Base-by-base conservation (phyloP, 1,139 yeast species). In the Scheffersomyces parashehatae region DNA sequence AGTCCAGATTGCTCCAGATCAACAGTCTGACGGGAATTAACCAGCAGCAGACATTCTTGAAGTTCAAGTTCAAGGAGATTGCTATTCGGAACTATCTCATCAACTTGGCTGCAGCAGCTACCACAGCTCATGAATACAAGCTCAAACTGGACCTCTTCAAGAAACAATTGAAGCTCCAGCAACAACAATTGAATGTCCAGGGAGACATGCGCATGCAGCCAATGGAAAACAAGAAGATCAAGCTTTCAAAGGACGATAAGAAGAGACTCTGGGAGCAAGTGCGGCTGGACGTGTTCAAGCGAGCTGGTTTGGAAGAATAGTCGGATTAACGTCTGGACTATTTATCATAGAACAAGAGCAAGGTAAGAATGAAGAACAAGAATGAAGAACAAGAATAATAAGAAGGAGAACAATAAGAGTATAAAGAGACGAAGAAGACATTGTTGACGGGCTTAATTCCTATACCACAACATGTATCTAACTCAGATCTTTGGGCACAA, bases 101-200 rank as follows among this genome's bases (percentile, higher is more conserved):
- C 14, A 78, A 78, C 54, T 61, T 78, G 44, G 77, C 81, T 5
- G 82, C 81, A 4, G 83, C 82, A 2, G 78, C 82, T 3, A 77
- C 81, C 29, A 78, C 83, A 0, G 76, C 80, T 4, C 68, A 73
- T 47, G 83, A 78, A 51, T 78, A 75, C 54, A 73, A 75, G 49
- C 51, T 68, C 33, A 66, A 68, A 49, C 52, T 69, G 13, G 72
- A 68, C 43, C 64, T 59, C n/a, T 47, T 68, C 38, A 73, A 73
- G 48, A 50, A 55, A 37, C 50, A 55, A 28, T 49, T 67, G 40
- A 44, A 50, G 26, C 46, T 37, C 10, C 58, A 55, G 36, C 49
- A 31, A 9, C 20, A 14, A 8, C 35, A 31, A n/a, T 20, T 14
- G 24, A 15, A 14, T 15, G 15, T 13, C n/a, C 35, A 31, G 52